Percentiles rank a stretch among this genome's conserved stretches.
These are phyloP conservation scores for Penicillium coprophilum DNA, from an alignment of 495 filamentous ascomycete species.

Conservation along the genomic window DNA sequence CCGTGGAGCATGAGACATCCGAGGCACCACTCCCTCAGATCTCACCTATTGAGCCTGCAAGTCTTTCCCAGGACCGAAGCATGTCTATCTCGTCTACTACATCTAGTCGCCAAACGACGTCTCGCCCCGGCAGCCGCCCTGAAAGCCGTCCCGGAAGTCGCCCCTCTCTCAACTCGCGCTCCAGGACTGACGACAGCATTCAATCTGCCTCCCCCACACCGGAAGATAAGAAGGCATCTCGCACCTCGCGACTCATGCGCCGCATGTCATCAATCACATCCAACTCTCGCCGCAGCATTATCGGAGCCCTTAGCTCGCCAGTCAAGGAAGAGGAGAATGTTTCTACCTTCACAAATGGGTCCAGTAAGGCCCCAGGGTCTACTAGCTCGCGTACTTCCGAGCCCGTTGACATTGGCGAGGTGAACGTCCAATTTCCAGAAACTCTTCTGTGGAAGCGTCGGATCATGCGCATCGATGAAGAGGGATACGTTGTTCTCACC, in stretches of 20 bases:
- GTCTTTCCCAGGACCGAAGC: conserved; percentile 30
- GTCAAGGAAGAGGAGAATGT: conserved; percentile 61
- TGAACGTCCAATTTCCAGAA: conserved; percentile 93
- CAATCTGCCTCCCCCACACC: conserved; percentile 42
- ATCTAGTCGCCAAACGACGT: conserved; percentile 27
- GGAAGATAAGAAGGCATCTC: conserved; percentile 66
- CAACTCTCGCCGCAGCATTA: conserved; percentile 58
- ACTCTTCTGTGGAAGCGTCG: conserved; percentile 90
- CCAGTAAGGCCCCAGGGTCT: conserved; percentile 30
- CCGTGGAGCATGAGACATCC: conserved; percentile 65
- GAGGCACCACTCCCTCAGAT: conserved; percentile 22
- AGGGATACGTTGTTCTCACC: conserved; percentile 73
- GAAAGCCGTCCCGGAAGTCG: conserved; percentile 35
- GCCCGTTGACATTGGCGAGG: conserved; percentile 73
- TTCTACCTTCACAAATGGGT: conserved; percentile 37
- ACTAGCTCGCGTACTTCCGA: conserved; percentile 22
- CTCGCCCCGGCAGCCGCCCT: conserved; percentile 23
- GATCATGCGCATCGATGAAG: conserved; percentile 71
- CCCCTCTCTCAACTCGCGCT: conserved; percentile 40
- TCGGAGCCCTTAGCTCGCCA: conserved; percentile 53
- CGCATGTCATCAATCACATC: conserved; percentile 72
- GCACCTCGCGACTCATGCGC: conserved; percentile 72
- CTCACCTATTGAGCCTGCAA: conserved; percentile 16
- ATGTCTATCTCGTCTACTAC: conserved; percentile 39
- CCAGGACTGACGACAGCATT: conserved; percentile 36